phyloP scores from a whole-genome alignment of 106 monocot species.

The Dioscorea zingiberensis region DNA sequence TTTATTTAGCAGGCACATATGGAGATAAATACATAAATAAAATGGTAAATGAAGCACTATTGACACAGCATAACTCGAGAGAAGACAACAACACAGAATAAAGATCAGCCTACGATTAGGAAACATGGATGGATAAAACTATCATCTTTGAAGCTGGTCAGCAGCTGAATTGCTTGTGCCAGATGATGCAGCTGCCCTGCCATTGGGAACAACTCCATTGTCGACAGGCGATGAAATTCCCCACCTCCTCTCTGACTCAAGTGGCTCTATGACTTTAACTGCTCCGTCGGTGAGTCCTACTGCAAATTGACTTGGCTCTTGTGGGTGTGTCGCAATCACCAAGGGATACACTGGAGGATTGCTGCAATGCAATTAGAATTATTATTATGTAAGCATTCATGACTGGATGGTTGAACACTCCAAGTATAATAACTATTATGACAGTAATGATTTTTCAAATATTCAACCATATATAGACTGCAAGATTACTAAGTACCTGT shows the following conservation, averaged over 20 bases:
- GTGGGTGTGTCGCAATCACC: conserved; percentile 50
- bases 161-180: conserved; percentile 30
- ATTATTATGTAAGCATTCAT: too few species aligned
- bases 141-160: conserved; percentile 43
- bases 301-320: conserved; percentile 56
- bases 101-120: neutral
- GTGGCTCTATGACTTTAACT: conserved; percentile 47
- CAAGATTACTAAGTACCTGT: conserved; percentile 26
- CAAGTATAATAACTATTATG: neutral
- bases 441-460: neutral
- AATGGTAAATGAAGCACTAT: neutral
- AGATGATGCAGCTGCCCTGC: conserved; percentile 37
- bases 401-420: too few species aligned
- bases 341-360: conserved; percentile 28
- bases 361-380: conserved; percentile 18
- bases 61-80: neutral
- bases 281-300: conserved; percentile 46
- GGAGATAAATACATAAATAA: neutral
- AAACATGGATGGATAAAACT: neutral
- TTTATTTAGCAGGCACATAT: neutral
- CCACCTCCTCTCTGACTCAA: conserved; percentile 42
- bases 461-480: neutral
- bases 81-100: neutral
- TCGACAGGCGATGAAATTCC: conserved; percentile 22
- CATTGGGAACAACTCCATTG: conserved; percentile 28